phyloP scores from a whole-genome alignment of 345 rosid genomes.

The Eucalyptus polyanthemos region DNA sequence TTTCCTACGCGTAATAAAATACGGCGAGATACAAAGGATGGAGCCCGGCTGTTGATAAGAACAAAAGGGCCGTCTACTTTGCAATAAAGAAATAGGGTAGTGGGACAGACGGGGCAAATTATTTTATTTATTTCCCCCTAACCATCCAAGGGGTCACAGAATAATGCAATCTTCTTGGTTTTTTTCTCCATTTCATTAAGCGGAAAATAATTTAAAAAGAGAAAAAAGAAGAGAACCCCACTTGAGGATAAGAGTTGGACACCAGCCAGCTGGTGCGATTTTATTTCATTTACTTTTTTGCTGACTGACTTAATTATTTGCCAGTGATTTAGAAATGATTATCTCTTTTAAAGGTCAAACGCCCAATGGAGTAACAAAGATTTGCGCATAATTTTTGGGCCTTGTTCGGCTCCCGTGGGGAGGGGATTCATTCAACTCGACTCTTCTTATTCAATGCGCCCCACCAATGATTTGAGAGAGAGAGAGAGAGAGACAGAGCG shows the following conservation, averaged over 20 bases:
- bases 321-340: neutral
- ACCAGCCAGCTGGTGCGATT: neutral
- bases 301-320: neutral
- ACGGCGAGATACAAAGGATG: neutral
- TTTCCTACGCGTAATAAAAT: neutral
- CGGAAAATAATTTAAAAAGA: neutral
- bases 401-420: neutral
- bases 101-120: neutral
- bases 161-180: neutral
- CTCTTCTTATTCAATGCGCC: neutral
- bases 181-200: neutral
- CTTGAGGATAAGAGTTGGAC: neutral
- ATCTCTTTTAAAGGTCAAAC: slow-evolving; percentile 1
- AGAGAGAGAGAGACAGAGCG: neutral
- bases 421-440: neutral
- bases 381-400: neutral
- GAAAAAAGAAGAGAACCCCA: neutral
- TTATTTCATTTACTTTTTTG: neutral
- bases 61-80: neutral
- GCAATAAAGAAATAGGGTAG: neutral
- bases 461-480: neutral
- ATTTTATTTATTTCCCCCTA: neutral
- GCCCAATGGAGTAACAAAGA: neutral
- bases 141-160: neutral
- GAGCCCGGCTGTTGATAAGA: neutral